Percentiles rank a stretch among this genome's conserved stretches.
These are phyloP conservation scores for Xylaria sp. DNA, from an alignment of 495 filamentous ascomycete genomes.

Conservation along the genomic window DNA sequence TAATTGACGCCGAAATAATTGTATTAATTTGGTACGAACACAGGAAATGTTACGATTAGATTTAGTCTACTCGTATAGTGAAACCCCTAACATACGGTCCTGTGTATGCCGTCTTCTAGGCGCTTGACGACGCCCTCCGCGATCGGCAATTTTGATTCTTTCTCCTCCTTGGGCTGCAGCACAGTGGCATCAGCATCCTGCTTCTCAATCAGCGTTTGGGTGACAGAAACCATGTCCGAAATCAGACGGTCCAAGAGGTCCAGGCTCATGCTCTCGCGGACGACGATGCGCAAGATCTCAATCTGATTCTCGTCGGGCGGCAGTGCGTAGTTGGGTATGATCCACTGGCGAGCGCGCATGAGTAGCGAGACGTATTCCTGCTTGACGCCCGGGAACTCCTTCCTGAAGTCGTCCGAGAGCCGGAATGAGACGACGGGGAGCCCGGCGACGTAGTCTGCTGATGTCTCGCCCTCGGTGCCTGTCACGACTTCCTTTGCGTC, in stretches of 20 bases:
- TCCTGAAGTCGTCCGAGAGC: slow-evolving; percentile 67
- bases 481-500: slow-evolving; percentile 45
- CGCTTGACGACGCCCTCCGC: slow-evolving; percentile 37
- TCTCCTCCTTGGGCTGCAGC: slow-evolving; percentile 43
- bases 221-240: slow-evolving; percentile 61
- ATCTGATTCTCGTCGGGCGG: slow-evolving; percentile 68
- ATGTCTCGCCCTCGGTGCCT: slow-evolving; percentile 52
- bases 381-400: slow-evolving; percentile 67
- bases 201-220: slow-evolving; percentile 61
- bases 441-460: slow-evolving; percentile 69
- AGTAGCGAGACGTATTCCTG: slow-evolving; percentile 71
- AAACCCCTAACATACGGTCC: slow-evolving; percentile 60
- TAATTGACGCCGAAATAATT: background rate
- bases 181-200: slow-evolving; percentile 56
- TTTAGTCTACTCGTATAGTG: background rate
- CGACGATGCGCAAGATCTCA: slow-evolving; percentile 73
- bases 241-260: slow-evolving; percentile 71
- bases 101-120: slow-evolving; percentile 66
- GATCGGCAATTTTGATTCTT: slow-evolving; percentile 31
- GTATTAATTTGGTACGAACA: background rate
- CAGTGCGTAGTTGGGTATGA: slow-evolving; percentile 77
- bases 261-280: slow-evolving; percentile 72
- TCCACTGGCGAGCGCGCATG: slow-evolving; percentile 73
- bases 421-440: slow-evolving; percentile 76
- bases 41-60: background rate